These are phyloP conservation scores for Aspergillus saccharolyticus DNA, from an alignment of 495 filamentous ascomycete genomes.

Conservation along the genomic window DNA sequence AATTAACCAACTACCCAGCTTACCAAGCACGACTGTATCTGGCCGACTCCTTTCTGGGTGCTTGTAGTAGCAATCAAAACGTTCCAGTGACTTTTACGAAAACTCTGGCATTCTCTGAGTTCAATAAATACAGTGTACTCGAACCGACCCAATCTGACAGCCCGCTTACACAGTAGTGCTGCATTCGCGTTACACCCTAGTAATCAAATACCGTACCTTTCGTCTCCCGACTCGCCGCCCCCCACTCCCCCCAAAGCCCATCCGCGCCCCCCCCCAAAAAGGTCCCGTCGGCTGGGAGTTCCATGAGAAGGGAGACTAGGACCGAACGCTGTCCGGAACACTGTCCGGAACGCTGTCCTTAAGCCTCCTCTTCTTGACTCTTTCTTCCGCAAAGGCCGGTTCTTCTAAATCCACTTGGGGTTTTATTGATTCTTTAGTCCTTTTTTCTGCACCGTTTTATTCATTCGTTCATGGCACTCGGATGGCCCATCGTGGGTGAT, in stretches of 20 bases:
- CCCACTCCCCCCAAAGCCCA: too few relatives aligned
- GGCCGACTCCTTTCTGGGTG: neutral
- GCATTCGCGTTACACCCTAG: neutral
- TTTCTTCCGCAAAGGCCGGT: constrained; percentile 10
- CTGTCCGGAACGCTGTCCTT: constrained; percentile 5
- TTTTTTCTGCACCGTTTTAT: constrained; percentile 4
- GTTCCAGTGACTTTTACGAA: neutral
- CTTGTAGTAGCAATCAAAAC: too few relatives aligned
- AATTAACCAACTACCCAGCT: neutral
- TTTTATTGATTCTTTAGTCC: constrained; percentile 7
- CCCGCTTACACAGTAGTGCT: too few relatives aligned
- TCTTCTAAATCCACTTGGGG: constrained; percentile 11
- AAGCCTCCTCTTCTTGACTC: constrained; percentile 10
- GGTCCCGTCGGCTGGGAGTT: neutral
- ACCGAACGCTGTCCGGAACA: constrained; percentile 3
- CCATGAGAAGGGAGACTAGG: constrained; percentile 9
- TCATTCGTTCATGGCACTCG: constrained; percentile 10
- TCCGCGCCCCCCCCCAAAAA: neutral
- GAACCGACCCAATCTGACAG: neutral
- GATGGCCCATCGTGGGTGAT: constrained; percentile 23
- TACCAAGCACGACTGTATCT: neutral
- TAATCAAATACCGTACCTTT: neutral
- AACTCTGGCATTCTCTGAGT: neutral
- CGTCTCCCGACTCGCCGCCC: neutral
- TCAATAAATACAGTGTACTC: neutral